Evolutionary conservation across 2,329 filamentous ascomycete species (phyloP).

Genomic region (Alternaria sp.): DNA sequence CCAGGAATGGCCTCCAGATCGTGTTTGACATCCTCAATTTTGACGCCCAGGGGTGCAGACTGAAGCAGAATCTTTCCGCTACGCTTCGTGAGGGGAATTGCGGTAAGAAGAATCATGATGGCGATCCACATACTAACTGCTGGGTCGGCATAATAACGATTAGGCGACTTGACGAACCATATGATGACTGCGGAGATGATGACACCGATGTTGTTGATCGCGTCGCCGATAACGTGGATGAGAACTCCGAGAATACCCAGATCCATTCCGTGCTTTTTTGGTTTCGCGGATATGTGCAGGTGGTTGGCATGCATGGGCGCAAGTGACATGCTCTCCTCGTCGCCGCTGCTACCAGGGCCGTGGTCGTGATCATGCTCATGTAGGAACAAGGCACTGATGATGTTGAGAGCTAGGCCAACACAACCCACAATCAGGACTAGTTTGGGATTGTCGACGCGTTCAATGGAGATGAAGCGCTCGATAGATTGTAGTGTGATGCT

Average conservation of each 20-base stretch:
- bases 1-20: slow-evolving; percentile 73
- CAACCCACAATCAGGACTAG: slow-evolving; percentile 73
- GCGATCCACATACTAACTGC: slow-evolving; percentile 72
- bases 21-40: slow-evolving; percentile 67
- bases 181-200: slow-evolving; percentile 73
- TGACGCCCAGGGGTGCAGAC: slow-evolving; percentile 66
- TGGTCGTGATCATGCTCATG: slow-evolving; percentile 59
- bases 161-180: slow-evolving; percentile 66
- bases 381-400: slow-evolving; percentile 69
- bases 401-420: slow-evolving; percentile 69
- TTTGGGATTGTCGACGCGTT: slow-evolving; percentile 66
- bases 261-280: slow-evolving; percentile 52
- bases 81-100: slow-evolving; percentile 66
- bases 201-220: slow-evolving; percentile 77
- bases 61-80: slow-evolving; percentile 72
- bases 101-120: slow-evolving; percentile 72
- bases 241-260: slow-evolving; percentile 75
- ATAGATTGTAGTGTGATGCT: slow-evolving; percentile 77
- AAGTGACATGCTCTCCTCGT: slow-evolving; percentile 18
- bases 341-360: slow-evolving; percentile 34
- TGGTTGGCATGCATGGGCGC: slow-evolving; percentile 31
- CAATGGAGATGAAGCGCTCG: slow-evolving; percentile 68
- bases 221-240: slow-evolving; percentile 74
- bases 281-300: slow-evolving; percentile 29
- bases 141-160: slow-evolving; percentile 74